Base-by-base conservation (phyloP, 1,139 yeast genomes). In the Kodamaea sp. region DNA sequence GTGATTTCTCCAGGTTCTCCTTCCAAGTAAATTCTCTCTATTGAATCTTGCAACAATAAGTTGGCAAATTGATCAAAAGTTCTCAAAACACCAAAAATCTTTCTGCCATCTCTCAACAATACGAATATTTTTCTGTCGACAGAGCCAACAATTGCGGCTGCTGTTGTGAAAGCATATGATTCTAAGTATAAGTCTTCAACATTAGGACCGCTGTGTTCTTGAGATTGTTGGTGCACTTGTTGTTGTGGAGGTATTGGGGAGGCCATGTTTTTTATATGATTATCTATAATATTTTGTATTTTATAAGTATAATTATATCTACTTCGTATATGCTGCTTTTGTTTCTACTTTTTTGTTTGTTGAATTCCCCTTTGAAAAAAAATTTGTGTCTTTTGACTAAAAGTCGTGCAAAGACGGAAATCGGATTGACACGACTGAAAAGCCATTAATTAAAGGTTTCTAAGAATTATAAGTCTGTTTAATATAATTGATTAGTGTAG, bases 51-150 rank as follows among this genome's bases (percentile, higher is more conserved):
- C 47, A 92, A 70, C 31, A 92, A 96, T 57, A 92, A 71, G 63
- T 92, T 92, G 45, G 97, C 89, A 62, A 84, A 92, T 61, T 92
- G 97, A 65, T 92, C 99, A 62, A 92, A 92, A 1, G 97, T 89
- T 62, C 99, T 78, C 51, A 92, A 71, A 24, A 90, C 87, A 26
- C 98, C 99, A 60, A 87, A 84, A 31, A 92, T 69, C 52, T 83
- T 81, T 52, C 94, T 77, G 27, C 97, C 97, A 58, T 90, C 98
- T 58, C 96, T 83, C 49, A 92, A 71, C 35, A 88, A 75, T 7
- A 89, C 95, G 52, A 88, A 83, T 30, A 88, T 84, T 54, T 82
- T 83, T 60, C 95, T 79, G 61, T 92, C 97, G 15, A 92, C 96
- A 12, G 95, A 84, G 24, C 96, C 96, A 33, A 92, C 89, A 40